Evolutionary conservation across 2,329 filamentous ascomycete genomes (phyloP).

Genomic region (Delphinella strobiligena): DNA sequence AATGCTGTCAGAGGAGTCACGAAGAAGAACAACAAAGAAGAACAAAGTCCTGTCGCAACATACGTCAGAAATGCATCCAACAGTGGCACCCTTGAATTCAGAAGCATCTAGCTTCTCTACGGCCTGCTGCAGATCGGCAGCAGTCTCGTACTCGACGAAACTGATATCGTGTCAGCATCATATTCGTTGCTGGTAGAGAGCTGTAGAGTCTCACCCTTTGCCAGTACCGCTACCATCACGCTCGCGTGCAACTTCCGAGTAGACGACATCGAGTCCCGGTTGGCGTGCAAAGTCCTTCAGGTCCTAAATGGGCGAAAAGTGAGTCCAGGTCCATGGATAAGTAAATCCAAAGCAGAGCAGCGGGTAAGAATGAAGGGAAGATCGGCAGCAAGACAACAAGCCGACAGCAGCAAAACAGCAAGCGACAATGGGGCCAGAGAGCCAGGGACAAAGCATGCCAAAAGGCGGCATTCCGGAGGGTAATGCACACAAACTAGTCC

Average conservation of each 20-base stretch:
- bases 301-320: slow-evolving; percentile 76
- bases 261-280: slow-evolving; percentile 93
- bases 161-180: slow-evolving; percentile 35
- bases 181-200: background rate
- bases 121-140: slow-evolving; percentile 74
- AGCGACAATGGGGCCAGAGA: too few species aligned
- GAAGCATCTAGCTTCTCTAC: slow-evolving; percentile 89
- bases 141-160: slow-evolving; percentile 96
- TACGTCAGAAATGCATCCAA: slow-evolving; percentile 81
- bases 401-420: slow-evolving; percentile 20
- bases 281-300: slow-evolving; percentile 98
- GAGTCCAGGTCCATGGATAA: slow-evolving; percentile 51
- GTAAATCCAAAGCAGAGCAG: slow-evolving; percentile 26
- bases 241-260: slow-evolving; percentile 89
- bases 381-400: too few species aligned
- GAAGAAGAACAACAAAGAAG: background rate
- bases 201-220: slow-evolving; percentile 56
- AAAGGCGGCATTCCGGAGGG: too few species aligned
- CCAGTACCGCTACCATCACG: slow-evolving; percentile 50
- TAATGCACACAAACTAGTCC: too few species aligned
- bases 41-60: slow-evolving; percentile 23
- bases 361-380: slow-evolving; percentile 1
- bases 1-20: slow-evolving; percentile 10
- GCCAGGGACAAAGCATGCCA: too few species aligned
- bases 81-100: slow-evolving; percentile 83